phyloP scores from a whole-genome alignment of 805 yeast genomes.

The Candida vaughaniae region DNA sequence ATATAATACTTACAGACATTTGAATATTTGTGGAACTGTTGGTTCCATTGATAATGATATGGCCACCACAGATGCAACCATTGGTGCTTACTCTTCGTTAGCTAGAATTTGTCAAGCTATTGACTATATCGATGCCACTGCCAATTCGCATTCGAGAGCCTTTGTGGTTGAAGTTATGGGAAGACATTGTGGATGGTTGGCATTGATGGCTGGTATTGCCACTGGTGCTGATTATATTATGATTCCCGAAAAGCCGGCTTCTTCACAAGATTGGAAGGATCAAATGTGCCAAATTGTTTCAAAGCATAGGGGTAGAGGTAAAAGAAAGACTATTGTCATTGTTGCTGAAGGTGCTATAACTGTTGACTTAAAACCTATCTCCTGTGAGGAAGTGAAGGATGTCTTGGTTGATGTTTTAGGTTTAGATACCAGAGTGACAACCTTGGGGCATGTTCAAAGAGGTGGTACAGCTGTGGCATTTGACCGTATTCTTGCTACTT shows the following conservation, averaged over 20 bases:
- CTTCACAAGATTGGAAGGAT: conserved; percentile 70
- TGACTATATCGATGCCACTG: conserved; percentile 97
- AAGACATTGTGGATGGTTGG: conserved; percentile 99
- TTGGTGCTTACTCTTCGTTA: conserved; percentile 92
- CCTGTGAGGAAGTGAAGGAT: conserved; percentile 76
- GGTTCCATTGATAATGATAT: conserved; percentile 98
- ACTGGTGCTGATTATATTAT: conserved; percentile 94
- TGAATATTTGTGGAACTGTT: conserved; percentile 90
- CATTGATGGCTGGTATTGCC: conserved; percentile 94
- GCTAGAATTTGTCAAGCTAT: conserved; percentile 92
- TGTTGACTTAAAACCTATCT: conserved; percentile 73
- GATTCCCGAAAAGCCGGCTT: conserved; percentile 92
- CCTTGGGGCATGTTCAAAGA: conserved; percentile 96
- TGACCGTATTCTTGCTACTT: conserved; percentile 86
- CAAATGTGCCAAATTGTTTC: conserved; percentile 72
- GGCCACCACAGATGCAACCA: conserved; percentile 95
- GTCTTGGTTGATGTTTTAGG: conserved; percentile 75
- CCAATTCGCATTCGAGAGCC: conserved; percentile 94
- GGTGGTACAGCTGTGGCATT: conserved; percentile 98
- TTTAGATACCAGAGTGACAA: conserved; percentile 91
- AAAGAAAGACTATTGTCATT: conserved; percentile 91
- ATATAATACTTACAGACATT: conserved; percentile 59
- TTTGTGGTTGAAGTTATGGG: conserved; percentile 99
- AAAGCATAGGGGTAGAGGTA: conserved; percentile 82
- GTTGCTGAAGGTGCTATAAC: conserved; percentile 98